Percentiles rank a stretch among this genome's conserved stretches.
Conservation (phyloP, 1,284 basidiomycete species). For the Inonotus hispidus region DNA sequence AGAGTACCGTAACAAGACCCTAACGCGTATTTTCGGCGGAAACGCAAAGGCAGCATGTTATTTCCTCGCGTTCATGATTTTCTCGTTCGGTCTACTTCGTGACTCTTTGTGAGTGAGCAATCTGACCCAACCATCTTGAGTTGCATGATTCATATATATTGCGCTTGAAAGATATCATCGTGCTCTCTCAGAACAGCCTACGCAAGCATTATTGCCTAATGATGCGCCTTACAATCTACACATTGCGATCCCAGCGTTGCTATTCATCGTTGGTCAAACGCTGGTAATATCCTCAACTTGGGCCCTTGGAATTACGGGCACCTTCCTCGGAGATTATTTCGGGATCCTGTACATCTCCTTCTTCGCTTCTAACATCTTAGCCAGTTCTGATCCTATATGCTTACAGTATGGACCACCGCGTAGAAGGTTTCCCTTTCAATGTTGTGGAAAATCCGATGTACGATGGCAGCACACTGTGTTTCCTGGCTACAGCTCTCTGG, state of each 20-base stretch:
- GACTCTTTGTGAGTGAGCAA: slow-evolving; percentile 85
- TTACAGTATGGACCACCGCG: slow-evolving; percentile 69
- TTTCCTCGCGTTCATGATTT: slow-evolving; percentile 87
- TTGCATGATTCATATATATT: slow-evolving; percentile 1
- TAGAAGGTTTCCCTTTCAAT: slow-evolving; percentile 93
- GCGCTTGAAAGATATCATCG: slow-evolving; percentile 51
- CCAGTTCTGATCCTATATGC: not conserved
- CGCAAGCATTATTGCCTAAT: slow-evolving; percentile 44
- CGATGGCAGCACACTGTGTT: slow-evolving; percentile 85
- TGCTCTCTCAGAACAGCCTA: slow-evolving; percentile 72
- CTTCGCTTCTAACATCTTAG: not conserved
- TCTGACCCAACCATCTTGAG: not conserved
- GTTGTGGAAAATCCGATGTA: slow-evolving; percentile 95
- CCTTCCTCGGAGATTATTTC: slow-evolving; percentile 96
- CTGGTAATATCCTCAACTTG: slow-evolving; percentile 89
- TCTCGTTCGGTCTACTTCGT: slow-evolving; percentile 79
- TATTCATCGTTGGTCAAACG: slow-evolving; percentile 72
- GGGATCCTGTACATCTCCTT: slow-evolving; percentile 62
- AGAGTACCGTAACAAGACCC: slow-evolving; percentile 87
- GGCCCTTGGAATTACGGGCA: slow-evolving; percentile 90
- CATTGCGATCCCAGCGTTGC: slow-evolving; percentile 54
- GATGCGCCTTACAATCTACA: slow-evolving; percentile 41
- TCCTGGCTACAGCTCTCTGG: slow-evolving; percentile 81
- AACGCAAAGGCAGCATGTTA: slow-evolving; percentile 80
- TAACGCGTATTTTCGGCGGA: slow-evolving; percentile 77